phyloP scores from a whole-genome alignment of 805 yeast genomes.

The Komagataella populi region DNA sequence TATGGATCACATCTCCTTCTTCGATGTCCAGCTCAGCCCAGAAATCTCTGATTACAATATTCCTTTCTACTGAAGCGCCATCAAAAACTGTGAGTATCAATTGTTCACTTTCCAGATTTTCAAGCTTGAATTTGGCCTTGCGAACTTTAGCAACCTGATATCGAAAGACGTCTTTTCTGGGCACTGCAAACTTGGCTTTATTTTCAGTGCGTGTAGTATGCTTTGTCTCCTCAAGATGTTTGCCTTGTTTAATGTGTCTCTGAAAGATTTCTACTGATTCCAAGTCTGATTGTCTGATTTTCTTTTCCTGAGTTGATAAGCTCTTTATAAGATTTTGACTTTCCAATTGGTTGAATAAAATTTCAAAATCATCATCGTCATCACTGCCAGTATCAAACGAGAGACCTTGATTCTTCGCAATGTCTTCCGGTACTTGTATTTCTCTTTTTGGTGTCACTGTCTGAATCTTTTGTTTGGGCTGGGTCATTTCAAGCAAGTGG shows the following conservation, averaged over 20 bases:
- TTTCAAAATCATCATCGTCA: conserved; percentile 5
- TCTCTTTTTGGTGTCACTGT: neutral
- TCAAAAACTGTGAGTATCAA: conserved; percentile 39
- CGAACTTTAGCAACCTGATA: conserved; percentile 27
- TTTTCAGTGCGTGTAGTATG: neutral
- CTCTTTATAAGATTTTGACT: conserved; percentile 4
- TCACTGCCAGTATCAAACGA: conserved; percentile 3
- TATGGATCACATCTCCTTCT: conserved; percentile 45
- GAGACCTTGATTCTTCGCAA: conserved; percentile 14
- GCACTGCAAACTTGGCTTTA: conserved; percentile 28
- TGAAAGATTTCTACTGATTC: neutral
- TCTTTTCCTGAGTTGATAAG: conserved; percentile 3
- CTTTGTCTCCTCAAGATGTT: neutral
- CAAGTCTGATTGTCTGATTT: conserved; percentile 1
- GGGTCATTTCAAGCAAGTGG: conserved; percentile 3
- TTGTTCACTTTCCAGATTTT: conserved; percentile 25
- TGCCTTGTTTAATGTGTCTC: neutral
- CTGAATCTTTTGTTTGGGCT: conserved; percentile 1
- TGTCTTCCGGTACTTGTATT: conserved; percentile 3
- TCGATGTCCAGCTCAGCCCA: conserved; percentile 38
- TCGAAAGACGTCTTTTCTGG: conserved; percentile 31
- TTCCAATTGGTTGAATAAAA: conserved; percentile 20
- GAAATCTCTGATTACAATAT: conserved; percentile 46
- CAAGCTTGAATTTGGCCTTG: conserved; percentile 16
- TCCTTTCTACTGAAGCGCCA: conserved; percentile 16